phyloP scores from a whole-genome alignment of 2,329 filamentous ascomycete species.

The Calonectria crousiana region DNA sequence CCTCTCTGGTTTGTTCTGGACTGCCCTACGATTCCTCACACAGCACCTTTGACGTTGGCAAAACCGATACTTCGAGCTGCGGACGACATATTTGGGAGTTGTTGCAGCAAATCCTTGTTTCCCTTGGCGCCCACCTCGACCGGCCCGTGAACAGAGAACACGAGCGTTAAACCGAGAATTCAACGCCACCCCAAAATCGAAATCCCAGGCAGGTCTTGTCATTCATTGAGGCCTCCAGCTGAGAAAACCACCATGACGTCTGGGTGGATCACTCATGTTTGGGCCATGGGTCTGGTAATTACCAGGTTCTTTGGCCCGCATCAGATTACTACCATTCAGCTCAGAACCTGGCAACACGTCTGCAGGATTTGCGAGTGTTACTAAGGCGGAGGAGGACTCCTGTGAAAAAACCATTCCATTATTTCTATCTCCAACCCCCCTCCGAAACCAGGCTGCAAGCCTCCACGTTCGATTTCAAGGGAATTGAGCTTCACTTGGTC shows the following conservation, averaged over 20 bases:
- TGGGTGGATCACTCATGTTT: conserved; percentile 12
- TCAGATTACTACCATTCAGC: not conserved
- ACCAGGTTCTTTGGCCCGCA: conserved; percentile 14
- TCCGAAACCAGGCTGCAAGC: not conserved
- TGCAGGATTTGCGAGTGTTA: conserved; percentile 2
- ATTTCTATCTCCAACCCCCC: not conserved
- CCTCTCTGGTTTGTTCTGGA: not conserved
- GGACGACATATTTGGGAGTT: not conserved
- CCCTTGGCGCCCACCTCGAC: not conserved
- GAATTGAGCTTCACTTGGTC: not conserved
- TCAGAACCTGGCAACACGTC: not conserved
- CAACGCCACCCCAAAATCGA: not conserved
- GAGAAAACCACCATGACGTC: conserved; percentile 15
- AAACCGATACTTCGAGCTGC: not conserved
- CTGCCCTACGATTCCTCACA: not conserved
- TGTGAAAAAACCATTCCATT: not conserved
- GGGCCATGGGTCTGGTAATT: conserved; percentile 21
- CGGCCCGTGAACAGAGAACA: not conserved
- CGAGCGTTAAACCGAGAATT: not conserved
- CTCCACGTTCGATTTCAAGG: not conserved
- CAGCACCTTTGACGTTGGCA: not conserved
- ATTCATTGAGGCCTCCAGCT: not conserved
- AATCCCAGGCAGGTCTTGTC: not conserved
- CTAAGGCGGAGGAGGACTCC: not conserved
- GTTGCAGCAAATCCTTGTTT: not conserved